Evolutionary conservation across 2,329 filamentous ascomycete species (phyloP), one percentile per base, ranked within the genome.

Genomic region (Colletotrichum theobromicola): DNA sequence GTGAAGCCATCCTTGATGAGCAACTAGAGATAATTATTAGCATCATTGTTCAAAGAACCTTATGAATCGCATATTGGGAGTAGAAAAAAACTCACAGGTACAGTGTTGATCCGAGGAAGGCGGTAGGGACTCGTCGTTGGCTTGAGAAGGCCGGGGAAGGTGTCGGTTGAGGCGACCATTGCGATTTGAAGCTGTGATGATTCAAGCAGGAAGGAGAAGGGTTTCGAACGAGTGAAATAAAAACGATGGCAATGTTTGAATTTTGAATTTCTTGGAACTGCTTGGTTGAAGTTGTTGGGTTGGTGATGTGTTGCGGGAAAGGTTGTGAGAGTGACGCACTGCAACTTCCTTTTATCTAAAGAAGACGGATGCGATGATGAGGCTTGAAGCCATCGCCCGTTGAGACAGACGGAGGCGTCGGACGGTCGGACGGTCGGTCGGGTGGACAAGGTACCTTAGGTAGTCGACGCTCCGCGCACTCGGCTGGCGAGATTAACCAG

Each of bases 1-100:
- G 79, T 81, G 68, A 87, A 79, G 10, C 79, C 68, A 61, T 85
- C 80, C 75, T 85, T 85, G 58, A 82, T 28, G 21, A 69, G 13
- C 4, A 69, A 34, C 70, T 69, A n/a, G 15, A 32, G 16, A 8
- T 4, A 15, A 28, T 9, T 13, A 12, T 32, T 4, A 53, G 30
- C 4, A 28, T 32, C 28, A 12, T 5, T 60, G 16, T n/a, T 60
- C 24, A 1, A 28, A 9, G 55, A 2, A 8, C n/a, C n/a, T n/a
- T n/a, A n/a, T 7, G 3, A n/a, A 32, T 21, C 15, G 18, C 7
- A 13, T 3, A 46, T 46, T 10, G 42, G 21, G 16, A 60, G 4
- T 13, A n/a, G 7, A 24, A 10, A 26, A n/a, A 28, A 16, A 28
- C 63, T 42, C 7, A 72, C 70, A 15, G 37, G 32, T 37, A 50